Conservation (phyloP, 2,329 filamentous ascomycete genomes). For the Hymenoscyphus linearis region DNA sequence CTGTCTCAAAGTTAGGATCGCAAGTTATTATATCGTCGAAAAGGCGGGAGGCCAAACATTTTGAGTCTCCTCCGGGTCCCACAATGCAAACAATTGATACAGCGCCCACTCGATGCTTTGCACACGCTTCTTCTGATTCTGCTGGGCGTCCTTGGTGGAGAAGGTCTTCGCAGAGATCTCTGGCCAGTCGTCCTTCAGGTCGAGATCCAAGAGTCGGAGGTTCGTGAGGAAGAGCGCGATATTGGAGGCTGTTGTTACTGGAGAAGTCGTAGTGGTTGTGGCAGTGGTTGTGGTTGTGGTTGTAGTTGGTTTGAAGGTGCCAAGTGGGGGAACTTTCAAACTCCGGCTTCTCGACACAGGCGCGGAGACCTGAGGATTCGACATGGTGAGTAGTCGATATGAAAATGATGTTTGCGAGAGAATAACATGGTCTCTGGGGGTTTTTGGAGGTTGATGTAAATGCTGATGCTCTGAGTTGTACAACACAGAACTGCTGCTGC, state of each 20-base stretch:
- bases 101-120: conserved; percentile 84
- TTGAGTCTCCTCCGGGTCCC: conserved; percentile 71
- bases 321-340: conserved; percentile 23
- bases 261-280: too few species aligned
- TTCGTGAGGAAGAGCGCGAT: conserved; percentile 73
- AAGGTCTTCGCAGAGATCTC: conserved; percentile 66
- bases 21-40: not conserved
- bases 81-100: conserved; percentile 80
- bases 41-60: conserved; percentile 47
- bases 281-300: conserved; percentile 7
- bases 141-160: conserved; percentile 56
- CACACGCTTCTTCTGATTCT: conserved; percentile 77
- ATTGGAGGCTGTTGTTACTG: conserved; percentile 41
- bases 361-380: not conserved
- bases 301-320: conserved; percentile 16
- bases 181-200: conserved; percentile 74
- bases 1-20: conserved; percentile 37
- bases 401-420: not conserved
- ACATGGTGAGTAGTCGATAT: not conserved
- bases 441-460: not conserved
- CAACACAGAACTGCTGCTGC: not conserved
- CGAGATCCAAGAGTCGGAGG: conserved; percentile 74
- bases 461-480: not conserved
- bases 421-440: not conserved
- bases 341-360: conserved; percentile 21